Evolutionary conservation across 768 basidiomycete genomes (phyloP), one percentile per base, ranked within the genome.

Genomic region (Rhodocollybia butyracea): DNA sequence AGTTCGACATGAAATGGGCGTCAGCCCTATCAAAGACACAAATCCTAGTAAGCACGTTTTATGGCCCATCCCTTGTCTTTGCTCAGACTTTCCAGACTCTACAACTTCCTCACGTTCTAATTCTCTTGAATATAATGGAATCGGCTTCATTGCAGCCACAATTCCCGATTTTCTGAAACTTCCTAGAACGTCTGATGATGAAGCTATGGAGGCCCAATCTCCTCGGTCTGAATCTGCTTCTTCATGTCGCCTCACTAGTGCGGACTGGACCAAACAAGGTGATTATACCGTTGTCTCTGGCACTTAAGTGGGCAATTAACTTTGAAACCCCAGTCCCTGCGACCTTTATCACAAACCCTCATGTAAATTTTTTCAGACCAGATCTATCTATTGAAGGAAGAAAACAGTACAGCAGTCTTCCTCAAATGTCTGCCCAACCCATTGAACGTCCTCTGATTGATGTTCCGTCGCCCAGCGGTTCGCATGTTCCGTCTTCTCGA

Each of bases 401-500:
- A 6, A 22, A n/a, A 12, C 31, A 12, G 3, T 13, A 36, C 32
- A 34, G 13, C 26, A 41, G 36, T 24, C 7, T 32, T 17, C 40
- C 19, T 29, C 12, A 10, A 19, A 26, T 27, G 13, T n/a, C n/a
- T n/a, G n/a, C n/a, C n/a, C n/a, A n/a, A n/a, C n/a, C n/a, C n/a
- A n/a, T n/a, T n/a, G n/a, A n/a, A n/a, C n/a, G n/a, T n/a, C n/a
- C n/a, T n/a, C n/a, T n/a, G n/a, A n/a, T n/a, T n/a, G n/a, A n/a
- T n/a, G n/a, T 51, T 5, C 26, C 31, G 13, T 34, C 48, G n/a
- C 30, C 17, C 4, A 7, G 29, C 38, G 34, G 36, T 7, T 41
- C 51, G 27, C 51, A 52, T 21, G 51, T 52, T 22, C 43, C 53
- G 21, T 46, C 53, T 36, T 54, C 53, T 27, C 53, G 43, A 5